Conservation (phyloP, 2,329 filamentous ascomycete species). For the Mariannaea sp. region DNA sequence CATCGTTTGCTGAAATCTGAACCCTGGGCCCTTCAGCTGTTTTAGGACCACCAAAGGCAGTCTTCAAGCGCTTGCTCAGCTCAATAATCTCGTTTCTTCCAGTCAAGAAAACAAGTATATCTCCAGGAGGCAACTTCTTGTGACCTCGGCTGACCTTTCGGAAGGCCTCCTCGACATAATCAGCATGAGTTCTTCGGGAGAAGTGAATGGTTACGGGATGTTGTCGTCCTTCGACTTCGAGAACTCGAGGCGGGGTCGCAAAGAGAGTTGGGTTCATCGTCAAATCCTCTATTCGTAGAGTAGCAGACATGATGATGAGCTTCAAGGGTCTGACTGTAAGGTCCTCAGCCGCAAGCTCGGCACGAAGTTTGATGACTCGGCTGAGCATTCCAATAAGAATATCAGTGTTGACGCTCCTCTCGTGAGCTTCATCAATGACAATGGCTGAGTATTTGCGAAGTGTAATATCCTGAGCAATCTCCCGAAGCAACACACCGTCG, state of each 20-base stretch:
- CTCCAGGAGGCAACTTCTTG: constrained; percentile 84
- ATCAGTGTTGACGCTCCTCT: constrained; percentile 96
- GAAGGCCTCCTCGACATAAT: constrained; percentile 91
- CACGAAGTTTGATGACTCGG: constrained; percentile 82
- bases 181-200: constrained; percentile 76
- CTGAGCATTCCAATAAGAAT: constrained; percentile 98
- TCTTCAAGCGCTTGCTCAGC: constrained; percentile 78
- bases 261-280: constrained; percentile 84
- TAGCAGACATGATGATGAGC: constrained; percentile 97
- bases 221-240: constrained; percentile 90
- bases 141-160: constrained; percentile 87
- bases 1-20: constrained; percentile 75
- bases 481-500: constrained; percentile 90
- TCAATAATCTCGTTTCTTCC: constrained; percentile 89
- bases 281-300: constrained; percentile 87
- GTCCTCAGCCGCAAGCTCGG: constrained; percentile 74
- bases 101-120: constrained; percentile 92
- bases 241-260: constrained; percentile 74
- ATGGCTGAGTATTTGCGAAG: constrained; percentile 90
- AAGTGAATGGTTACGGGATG: constrained; percentile 92
- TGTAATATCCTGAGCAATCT: constrained; percentile 87
- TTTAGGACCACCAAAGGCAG: constrained; percentile 64
- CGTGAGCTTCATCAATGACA: constrained; percentile 95
- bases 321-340: constrained; percentile 78
- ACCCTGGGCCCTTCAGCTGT: constrained; percentile 67